Evolutionary conservation across 2,329 filamentous ascomycete genomes (phyloP).

Genomic region (Penicillium sp.): DNA sequence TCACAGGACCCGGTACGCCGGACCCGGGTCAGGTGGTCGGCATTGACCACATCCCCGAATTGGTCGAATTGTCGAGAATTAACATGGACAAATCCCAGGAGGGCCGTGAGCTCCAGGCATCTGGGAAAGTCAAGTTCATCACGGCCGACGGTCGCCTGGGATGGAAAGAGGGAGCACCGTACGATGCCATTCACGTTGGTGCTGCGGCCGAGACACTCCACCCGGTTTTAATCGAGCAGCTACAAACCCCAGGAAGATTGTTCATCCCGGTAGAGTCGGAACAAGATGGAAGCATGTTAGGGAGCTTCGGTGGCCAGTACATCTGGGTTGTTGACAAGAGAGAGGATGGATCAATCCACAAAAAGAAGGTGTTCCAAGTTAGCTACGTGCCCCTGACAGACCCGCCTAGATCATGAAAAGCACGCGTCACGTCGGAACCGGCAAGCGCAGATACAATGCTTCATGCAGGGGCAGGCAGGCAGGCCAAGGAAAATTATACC

Average conservation of each 20-base stretch:
- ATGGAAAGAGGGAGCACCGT: slow-evolving; percentile 64
- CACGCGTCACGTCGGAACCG: not conserved
- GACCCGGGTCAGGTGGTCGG: slow-evolving; percentile 64
- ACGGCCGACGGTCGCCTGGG: slow-evolving; percentile 75
- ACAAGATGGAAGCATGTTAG: slow-evolving; percentile 29
- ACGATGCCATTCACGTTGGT: slow-evolving; percentile 95
- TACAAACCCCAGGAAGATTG: slow-evolving; percentile 74
- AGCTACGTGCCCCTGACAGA: slow-evolving; percentile 69
- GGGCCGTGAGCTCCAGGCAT: slow-evolving; percentile 64
- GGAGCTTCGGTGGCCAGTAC: slow-evolving; percentile 51
- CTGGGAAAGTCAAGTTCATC: slow-evolving; percentile 71
- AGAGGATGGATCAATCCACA: slow-evolving; percentile 59
- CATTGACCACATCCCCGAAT: slow-evolving; percentile 71
- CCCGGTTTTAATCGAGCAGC: slow-evolving; percentile 71
- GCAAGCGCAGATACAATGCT: not conserved
- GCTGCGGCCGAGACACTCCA: slow-evolving; percentile 80
- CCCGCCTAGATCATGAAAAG: slow-evolving; percentile 49
- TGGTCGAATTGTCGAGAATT: slow-evolving; percentile 64
- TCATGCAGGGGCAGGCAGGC: no score
- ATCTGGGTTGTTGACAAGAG: slow-evolving; percentile 69
- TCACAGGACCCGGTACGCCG: slow-evolving; percentile 40
- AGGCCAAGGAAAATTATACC: no score
- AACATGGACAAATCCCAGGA: slow-evolving; percentile 69
- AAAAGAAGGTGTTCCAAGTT: slow-evolving; percentile 64
- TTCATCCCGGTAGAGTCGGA: slow-evolving; percentile 67